Evolutionary conservation across 495 filamentous ascomycete species (phyloP).

Genomic region (Daldinia bambusicola): DNA sequence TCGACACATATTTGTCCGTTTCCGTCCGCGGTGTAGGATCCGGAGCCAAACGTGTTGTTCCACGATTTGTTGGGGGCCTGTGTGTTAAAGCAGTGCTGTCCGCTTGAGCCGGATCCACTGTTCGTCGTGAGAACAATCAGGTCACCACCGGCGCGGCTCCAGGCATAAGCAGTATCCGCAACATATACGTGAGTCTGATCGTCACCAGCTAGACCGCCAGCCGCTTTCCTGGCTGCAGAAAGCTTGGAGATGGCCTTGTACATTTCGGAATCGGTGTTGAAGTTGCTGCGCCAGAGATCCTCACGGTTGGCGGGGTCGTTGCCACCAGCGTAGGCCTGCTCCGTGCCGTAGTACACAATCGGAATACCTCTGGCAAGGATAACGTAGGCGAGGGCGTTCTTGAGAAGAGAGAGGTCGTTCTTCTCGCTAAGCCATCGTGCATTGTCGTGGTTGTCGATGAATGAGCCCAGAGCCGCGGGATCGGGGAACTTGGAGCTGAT

Average conservation of each 20-base stretch:
- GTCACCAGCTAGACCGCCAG: constrained; percentile 53
- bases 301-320: constrained; percentile 74
- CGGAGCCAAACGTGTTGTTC: constrained; percentile 42
- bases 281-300: constrained; percentile 76
- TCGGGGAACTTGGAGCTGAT: constrained; percentile 59
- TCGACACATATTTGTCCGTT: constrained; percentile 39
- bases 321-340: constrained; percentile 72
- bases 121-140: constrained; percentile 57
- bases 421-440: constrained; percentile 70
- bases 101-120: constrained; percentile 48
- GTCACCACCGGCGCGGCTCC: constrained; percentile 51
- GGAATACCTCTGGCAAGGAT: constrained; percentile 68
- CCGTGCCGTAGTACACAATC: constrained; percentile 68
- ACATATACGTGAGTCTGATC: constrained; percentile 55
- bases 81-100: constrained; percentile 52
- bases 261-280: constrained; percentile 66
- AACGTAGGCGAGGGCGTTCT: constrained; percentile 76
- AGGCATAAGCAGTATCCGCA: constrained; percentile 53
- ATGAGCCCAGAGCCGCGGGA: constrained; percentile 63
- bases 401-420: constrained; percentile 66
- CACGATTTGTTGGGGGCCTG: constrained; percentile 44
- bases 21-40: constrained; percentile 37
- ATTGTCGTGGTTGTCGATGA: constrained; percentile 84
- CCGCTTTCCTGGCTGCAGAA: constrained; percentile 49
- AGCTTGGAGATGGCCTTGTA: constrained; percentile 59